Evolutionary conservation across 1,284 basidiomycete species (phyloP).

Genomic region (Lentinus polychrous): DNA sequence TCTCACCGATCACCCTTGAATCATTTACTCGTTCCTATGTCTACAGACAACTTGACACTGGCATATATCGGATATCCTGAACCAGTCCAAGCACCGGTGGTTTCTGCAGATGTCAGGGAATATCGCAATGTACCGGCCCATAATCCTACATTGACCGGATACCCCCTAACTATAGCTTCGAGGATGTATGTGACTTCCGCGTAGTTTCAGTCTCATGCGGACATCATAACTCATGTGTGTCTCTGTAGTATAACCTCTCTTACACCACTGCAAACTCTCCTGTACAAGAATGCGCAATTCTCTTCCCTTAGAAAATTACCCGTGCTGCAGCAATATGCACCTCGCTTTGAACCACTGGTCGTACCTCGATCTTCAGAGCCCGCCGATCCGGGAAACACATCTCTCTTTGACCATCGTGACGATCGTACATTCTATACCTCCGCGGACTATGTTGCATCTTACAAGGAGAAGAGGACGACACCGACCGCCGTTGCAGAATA

Average conservation of each 20-base stretch:
- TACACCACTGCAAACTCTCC: not conserved
- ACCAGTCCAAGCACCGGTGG: not conserved
- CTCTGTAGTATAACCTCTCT: not conserved
- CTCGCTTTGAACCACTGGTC: conserved; percentile 2
- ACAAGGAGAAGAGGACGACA: not conserved
- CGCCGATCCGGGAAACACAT: not conserved
- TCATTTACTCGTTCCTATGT: too few species aligned
- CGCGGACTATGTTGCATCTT: conserved; percentile 2
- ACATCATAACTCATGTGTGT: not conserved
- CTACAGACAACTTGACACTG: too few species aligned
- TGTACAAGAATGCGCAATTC: conserved; percentile 1
- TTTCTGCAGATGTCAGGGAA: not conserved
- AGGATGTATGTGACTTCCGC: not conserved
- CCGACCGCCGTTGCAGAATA: conserved; percentile 5
- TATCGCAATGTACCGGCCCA: not conserved
- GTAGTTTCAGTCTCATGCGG: not conserved
- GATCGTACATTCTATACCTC: conserved; percentile 3
- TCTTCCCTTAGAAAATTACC: not conserved
- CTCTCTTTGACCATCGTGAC: not conserved
- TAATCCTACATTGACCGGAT: conserved; percentile 2
- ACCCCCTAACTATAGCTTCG: not conserved
- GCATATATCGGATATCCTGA: not conserved
- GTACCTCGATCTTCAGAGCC: not conserved
- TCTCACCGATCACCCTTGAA: too few species aligned
- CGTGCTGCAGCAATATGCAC: not conserved